Evolutionary conservation across 805 yeast genomes (phyloP).

Genomic region (Candida gorgasii): DNA sequence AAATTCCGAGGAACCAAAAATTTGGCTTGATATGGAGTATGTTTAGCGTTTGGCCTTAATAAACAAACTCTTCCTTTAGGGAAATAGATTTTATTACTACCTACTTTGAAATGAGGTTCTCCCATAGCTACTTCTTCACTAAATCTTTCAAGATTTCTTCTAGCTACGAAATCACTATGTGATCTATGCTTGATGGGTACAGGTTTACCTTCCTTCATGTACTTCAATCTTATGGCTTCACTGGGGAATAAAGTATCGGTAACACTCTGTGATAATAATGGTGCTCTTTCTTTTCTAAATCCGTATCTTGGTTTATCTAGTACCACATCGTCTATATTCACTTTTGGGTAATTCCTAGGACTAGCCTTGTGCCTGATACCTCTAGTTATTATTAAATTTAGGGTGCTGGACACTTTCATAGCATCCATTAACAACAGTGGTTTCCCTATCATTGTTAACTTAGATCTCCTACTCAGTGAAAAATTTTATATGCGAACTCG

Average conservation of each 20-base stretch:
- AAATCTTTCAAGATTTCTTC: constrained; percentile 39
- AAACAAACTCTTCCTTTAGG: constrained; percentile 83
- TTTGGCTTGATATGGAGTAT: constrained; percentile 95
- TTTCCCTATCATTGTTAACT: constrained; percentile 2
- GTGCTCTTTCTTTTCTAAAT: constrained; percentile 38
- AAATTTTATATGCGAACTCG: constrained; percentile 2
- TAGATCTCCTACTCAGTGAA: not conserved
- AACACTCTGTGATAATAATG: constrained; percentile 40
- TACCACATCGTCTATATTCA: constrained; percentile 38
- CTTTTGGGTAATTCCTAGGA: constrained; percentile 38
- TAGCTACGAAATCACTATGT: constrained; percentile 35
- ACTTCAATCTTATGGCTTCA: constrained; percentile 33
- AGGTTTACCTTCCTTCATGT: constrained; percentile 40
- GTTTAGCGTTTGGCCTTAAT: constrained; percentile 91
- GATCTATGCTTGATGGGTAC: constrained; percentile 42
- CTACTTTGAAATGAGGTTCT: constrained; percentile 79
- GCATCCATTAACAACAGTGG: not conserved
- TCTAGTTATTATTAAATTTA: constrained; percentile 16
- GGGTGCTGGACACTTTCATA: not conserved
- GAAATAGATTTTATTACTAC: constrained; percentile 73
- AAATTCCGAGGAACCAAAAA: constrained; percentile 92
- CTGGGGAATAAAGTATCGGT: constrained; percentile 43
- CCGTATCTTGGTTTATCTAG: constrained; percentile 40
- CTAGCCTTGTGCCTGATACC: constrained; percentile 31
- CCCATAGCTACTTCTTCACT: constrained; percentile 59